These are phyloP conservation scores for Verticillium zaregamsianum DNA, from an alignment of 2,329 filamentous ascomycete genomes.

Conservation along the genomic window DNA sequence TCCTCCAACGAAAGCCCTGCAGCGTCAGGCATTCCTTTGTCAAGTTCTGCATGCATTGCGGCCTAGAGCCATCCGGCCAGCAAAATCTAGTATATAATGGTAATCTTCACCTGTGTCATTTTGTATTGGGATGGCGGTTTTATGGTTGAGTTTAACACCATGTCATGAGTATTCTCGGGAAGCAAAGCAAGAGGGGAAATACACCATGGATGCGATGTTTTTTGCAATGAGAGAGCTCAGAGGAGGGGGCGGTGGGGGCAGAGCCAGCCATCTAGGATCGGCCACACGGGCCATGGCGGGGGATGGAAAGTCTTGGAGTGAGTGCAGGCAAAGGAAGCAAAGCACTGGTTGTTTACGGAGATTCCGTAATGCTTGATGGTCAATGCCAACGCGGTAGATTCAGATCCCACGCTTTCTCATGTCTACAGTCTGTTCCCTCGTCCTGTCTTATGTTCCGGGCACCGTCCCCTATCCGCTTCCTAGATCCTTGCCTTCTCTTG, in stretches of 20 bases:
- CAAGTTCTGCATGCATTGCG: constrained; percentile 10
- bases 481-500: background rate
- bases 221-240: background rate
- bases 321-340: background rate
- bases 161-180: background rate
- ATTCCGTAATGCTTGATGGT: background rate
- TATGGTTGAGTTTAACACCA: background rate
- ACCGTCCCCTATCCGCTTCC: background rate
- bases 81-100: constrained; percentile 14
- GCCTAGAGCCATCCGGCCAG: constrained; percentile 4
- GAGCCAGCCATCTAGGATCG: background rate
- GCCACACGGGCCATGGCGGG: background rate
- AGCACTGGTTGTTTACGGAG: background rate
- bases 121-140: background rate
- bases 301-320: background rate
- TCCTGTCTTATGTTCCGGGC: background rate
- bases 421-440: background rate
- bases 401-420: background rate
- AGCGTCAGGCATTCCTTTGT: constrained; percentile 12
- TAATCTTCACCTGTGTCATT: constrained; percentile 8
- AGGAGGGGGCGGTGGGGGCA: background rate
- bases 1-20: background rate
- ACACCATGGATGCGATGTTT: background rate
- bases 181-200: background rate
- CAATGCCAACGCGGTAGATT: background rate